A percentile compares a stretch with the other conserved stretches of the same genome.
Conservation (phyloP, 1,284 basidiomycete species). For the Pseudozyma pruni region DNA sequence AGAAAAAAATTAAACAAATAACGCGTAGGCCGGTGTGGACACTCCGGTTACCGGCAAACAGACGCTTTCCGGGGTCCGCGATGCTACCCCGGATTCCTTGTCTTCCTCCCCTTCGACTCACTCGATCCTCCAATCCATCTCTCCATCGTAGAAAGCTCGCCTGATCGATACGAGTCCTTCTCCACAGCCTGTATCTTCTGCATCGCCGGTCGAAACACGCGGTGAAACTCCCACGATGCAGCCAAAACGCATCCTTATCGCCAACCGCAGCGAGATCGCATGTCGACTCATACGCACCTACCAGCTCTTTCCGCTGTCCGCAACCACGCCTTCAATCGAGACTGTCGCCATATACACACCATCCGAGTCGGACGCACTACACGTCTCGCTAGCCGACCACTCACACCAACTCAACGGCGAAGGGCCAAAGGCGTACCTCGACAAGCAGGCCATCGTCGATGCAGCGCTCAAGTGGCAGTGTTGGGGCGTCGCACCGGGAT, state of each 20-base stretch:
- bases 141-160: too few relatives aligned
- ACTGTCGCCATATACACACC: constrained; percentile 35
- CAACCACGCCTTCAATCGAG: constrained; percentile 9
- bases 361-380: constrained; percentile 30
- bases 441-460: constrained; percentile 69
- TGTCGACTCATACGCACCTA: constrained; percentile 45
- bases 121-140: too few relatives aligned
- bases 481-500: constrained; percentile 64
- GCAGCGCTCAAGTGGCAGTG: constrained; percentile 71
- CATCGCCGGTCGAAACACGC: too few relatives aligned
- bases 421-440: constrained; percentile 51
- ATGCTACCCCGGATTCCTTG: background rate
- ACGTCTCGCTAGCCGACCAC: constrained; percentile 20
- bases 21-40: too few relatives aligned
- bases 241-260: constrained; percentile 63
- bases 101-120: background rate
- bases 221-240: background rate
- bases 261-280: constrained; percentile 56
- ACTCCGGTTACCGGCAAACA: too few relatives aligned
- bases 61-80: too few relatives aligned
- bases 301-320: constrained; percentile 21
- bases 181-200: too few relatives aligned
- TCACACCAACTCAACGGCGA: constrained; percentile 56
- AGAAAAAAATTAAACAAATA: too few relatives aligned
- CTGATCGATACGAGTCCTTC: too few relatives aligned